These are phyloP conservation scores for Gremmenia infestans DNA, from an alignment of 2,329 filamentous ascomycete genomes.

Conservation along the genomic window DNA sequence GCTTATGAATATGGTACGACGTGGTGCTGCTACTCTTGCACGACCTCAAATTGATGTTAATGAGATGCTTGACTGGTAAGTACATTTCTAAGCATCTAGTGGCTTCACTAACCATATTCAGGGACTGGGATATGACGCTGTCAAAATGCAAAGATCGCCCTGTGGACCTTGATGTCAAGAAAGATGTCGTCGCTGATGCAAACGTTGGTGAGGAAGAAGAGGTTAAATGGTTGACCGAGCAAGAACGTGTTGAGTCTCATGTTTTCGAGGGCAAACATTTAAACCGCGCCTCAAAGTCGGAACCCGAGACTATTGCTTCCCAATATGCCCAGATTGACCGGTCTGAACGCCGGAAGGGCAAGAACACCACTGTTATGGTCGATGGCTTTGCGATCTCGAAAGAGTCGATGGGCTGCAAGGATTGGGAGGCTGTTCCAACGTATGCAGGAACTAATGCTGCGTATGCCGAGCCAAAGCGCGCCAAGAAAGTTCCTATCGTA, in stretches of 20 bases:
- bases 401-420: slow-evolving; percentile 46
- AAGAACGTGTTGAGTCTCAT: slow-evolving; percentile 52
- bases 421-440: slow-evolving; percentile 55
- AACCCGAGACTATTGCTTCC: slow-evolving; percentile 31
- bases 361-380: slow-evolving; percentile 53
- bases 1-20: slow-evolving; percentile 49
- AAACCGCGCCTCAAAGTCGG: slow-evolving; percentile 32
- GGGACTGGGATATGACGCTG: slow-evolving; percentile 48
- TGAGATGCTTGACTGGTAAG: slow-evolving; percentile 49
- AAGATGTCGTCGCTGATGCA: slow-evolving; percentile 27
- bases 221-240: slow-evolving; percentile 48
- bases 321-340: slow-evolving; percentile 33
- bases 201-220: slow-evolving; percentile 43
- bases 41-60: slow-evolving; percentile 47
- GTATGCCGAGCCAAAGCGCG: slow-evolving; percentile 43
- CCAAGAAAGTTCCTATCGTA: slow-evolving; percentile 41
- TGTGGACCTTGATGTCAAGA: slow-evolving; percentile 36
- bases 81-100: background rate
- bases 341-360: slow-evolving; percentile 47
- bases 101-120: slow-evolving; percentile 9
- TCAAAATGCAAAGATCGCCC: slow-evolving; percentile 49
- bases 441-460: slow-evolving; percentile 50
- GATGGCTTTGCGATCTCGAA: slow-evolving; percentile 52
- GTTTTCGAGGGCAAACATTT: slow-evolving; percentile 53
- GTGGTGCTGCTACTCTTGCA: slow-evolving; percentile 48